Percentiles rank a stretch among this genome's conserved stretches.
Conservation (phyloP, 2,329 filamentous ascomycete species). For the Talaromyces amestolkiae region DNA sequence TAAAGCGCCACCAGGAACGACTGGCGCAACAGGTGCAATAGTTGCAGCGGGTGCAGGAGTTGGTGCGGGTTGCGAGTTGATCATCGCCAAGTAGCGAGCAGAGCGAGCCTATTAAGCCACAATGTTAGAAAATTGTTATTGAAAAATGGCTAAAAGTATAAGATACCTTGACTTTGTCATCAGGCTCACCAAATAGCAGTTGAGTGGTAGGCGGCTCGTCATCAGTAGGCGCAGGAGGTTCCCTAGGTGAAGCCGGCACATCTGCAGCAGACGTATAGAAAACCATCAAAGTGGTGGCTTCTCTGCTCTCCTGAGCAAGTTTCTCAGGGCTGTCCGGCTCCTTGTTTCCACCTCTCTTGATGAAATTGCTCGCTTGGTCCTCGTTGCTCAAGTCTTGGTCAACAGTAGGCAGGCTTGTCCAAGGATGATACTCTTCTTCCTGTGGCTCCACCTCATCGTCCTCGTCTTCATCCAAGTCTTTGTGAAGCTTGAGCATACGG, state of each 20-base stretch:
- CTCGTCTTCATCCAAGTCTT: slow-evolving; percentile 56
- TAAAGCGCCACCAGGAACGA: slow-evolving; percentile 25
- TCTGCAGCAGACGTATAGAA: slow-evolving; percentile 48
- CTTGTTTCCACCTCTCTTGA: slow-evolving; percentile 44
- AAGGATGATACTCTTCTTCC: slow-evolving; percentile 37
- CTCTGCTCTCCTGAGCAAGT: slow-evolving; percentile 46
- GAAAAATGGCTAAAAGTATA: neutral
- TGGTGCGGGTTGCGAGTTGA: slow-evolving; percentile 32
- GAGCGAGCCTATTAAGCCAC: slow-evolving; percentile 35
- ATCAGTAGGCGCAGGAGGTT: slow-evolving; percentile 40
- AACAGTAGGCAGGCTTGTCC: slow-evolving; percentile 37
- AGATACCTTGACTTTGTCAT: slow-evolving; percentile 42
- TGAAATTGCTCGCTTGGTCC: slow-evolving; percentile 38
- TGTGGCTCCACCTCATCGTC: slow-evolving; percentile 55
- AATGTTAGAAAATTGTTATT: slow-evolving; percentile 17
- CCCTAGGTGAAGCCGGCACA: slow-evolving; percentile 48
- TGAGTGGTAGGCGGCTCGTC: slow-evolving; percentile 38
- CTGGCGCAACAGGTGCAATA: slow-evolving; percentile 1
- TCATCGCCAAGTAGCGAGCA: slow-evolving; percentile 40
- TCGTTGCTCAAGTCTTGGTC: slow-evolving; percentile 39
- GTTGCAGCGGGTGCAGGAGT: slow-evolving; percentile 23
- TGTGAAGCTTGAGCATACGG: slow-evolving; percentile 50
- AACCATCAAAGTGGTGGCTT: slow-evolving; percentile 49
- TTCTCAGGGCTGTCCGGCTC: slow-evolving; percentile 42
- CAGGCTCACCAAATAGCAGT: slow-evolving; percentile 44